Conservation (phyloP, 306 rosid genomes). For the Medicago arabica region DNA sequence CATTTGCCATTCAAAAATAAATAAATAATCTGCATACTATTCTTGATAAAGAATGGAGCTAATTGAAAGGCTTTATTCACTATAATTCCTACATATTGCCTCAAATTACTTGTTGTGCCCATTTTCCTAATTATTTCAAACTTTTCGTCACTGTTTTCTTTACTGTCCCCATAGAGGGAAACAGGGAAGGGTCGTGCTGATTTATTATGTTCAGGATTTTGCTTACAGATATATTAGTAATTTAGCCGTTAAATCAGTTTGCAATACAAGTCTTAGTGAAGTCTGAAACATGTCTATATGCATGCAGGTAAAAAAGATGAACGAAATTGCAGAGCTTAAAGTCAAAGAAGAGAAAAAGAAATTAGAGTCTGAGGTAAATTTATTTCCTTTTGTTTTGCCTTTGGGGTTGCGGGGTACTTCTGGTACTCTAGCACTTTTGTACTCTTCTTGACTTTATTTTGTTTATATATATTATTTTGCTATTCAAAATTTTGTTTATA, state of each 20-base stretch:
- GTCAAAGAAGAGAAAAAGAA: conserved; percentile 87
- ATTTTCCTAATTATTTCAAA: conserved; percentile 20
- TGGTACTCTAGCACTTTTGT: no score
- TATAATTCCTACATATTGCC: conserved; percentile 24
- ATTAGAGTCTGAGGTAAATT: conserved; percentile 76
- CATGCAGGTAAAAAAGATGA: conserved; percentile 84
- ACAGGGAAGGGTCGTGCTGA: conserved; percentile 1
- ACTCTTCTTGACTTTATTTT: no score
- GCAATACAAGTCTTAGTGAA: conserved; percentile 24
- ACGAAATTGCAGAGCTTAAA: conserved; percentile 78
- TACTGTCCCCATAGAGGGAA: background rate
- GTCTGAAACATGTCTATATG: conserved; percentile 43
- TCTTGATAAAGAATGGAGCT: conserved; percentile 12
- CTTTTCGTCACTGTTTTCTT: background rate
- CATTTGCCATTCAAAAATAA: no score
- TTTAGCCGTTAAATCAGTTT: conserved; percentile 29
- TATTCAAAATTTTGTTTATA: no score
- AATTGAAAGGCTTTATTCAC: conserved; percentile 27
- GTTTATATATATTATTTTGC: no score
- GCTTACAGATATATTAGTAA: conserved; percentile 14
- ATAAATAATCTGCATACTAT: background rate
- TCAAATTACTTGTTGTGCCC: background rate
- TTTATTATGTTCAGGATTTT: conserved; percentile 14
- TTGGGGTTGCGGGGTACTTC: no score
- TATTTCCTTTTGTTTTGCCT: background rate